Base-by-base conservation (phyloP, 2,329 filamentous ascomycete genomes). In the Hypocrella siamensis region DNA sequence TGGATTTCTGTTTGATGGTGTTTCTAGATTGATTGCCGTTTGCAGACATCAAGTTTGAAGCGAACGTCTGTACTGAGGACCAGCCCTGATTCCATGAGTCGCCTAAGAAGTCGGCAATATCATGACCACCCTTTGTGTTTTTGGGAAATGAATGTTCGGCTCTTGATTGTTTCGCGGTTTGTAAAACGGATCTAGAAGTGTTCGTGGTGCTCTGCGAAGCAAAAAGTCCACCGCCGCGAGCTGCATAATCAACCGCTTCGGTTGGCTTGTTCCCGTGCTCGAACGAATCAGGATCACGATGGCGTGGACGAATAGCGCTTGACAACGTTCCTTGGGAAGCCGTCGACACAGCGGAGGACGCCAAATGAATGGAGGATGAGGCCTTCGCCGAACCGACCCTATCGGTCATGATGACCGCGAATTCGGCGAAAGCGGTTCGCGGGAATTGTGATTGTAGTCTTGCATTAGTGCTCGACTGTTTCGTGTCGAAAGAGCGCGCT, bases 61-160 rank as follows among this genome's bases (percentile, higher is more conserved):
- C 65, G 31, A 73, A 57, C 24, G 62, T 65, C 35, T 69, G 63
- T 3, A 73, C 60, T 5, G 67, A 67, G 3, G 61, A 55, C 68
- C 68, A 73, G 43, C 59, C 63, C 19, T 67, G 60, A 2, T 60
- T 51, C 57, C 65, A 67, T 3, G 66, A 61, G 28, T 64, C 60
- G 33, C 62, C 65, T 8, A 70, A 48, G 29, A 70, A 54, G 37
- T 53, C 52, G 15, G 45, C 41, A 27, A 58, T 31, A 27, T 54
- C 52, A 18, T 58, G 54, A 30, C 54, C 49, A 26, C 53, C 56
- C 28, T 54, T 32, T 39, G 41, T 47, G 38, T 36, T 51, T 26
- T 41, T 43, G 16, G 51, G 33, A 40, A 41, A 34, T 36, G 39
- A 25, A n/a, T n/a, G n/a, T 8, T 17, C 51, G 42, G 36, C 11